Evolutionary conservation across 129 eudicot genomes (phyloP), one percentile per base, ranked within the genome.

Genomic region (Escallonia rubra): DNA sequence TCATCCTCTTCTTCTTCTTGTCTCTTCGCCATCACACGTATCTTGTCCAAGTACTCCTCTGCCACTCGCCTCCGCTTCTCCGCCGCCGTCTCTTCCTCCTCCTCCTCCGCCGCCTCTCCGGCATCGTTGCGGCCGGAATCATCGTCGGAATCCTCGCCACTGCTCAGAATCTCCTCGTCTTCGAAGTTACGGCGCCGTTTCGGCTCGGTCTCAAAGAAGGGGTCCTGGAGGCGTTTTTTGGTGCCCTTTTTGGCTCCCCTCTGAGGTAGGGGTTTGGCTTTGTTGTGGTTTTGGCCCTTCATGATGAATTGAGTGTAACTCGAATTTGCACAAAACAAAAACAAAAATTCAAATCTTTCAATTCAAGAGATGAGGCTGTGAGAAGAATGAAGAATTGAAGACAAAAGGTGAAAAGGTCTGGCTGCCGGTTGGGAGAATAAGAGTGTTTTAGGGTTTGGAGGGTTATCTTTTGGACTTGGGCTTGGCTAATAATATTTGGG

Each of bases 51-150:
- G 6, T 57, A 59, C 45, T 67, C 78, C 59, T 78, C 72, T 6
- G 93, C 90, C 41, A 94, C 42, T 46, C 94, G 78, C 79, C 76
- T 83, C 83, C 81, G 63, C 59, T 59, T 80, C 90, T 94, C 96
- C 23, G 78, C 94, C 62, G 85, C 82, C 8, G 88, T 87, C 86
- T 90, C 94, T 72, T 71, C 84, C 57, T 71, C 34, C 34, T 23
- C 34, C 34, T 0, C 80, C 6, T 79, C 95, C 45, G 39, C 71
- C 49, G 11, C 85, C n/a, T 49, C 78, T 15, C 59, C 83, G 16
- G 5, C 65, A 74, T 55, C 83, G 1, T 54, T 67, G 38, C 67
- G 71, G 6, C 70, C 88, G 2, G 64, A 66, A 47, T 23, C 34
- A 23, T 39, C 76, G 10, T 57, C 78, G 1, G 34, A 23, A 23